Evolutionary conservation across 306 rosid species (phyloP).

Genomic region (Prunus dulcis): DNA sequence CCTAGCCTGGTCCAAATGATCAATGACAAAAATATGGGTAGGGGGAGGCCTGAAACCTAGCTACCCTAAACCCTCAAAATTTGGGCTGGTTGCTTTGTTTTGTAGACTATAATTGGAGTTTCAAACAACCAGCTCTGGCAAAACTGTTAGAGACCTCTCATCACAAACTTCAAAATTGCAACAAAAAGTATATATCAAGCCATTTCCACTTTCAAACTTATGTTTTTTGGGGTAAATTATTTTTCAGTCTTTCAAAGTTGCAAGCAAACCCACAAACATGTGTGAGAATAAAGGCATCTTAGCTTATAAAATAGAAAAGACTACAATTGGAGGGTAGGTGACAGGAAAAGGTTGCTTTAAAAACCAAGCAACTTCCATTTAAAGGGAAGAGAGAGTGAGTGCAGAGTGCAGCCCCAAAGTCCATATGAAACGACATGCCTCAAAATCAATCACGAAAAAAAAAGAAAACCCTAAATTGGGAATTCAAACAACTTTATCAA

Average conservation of each 20-base stretch:
- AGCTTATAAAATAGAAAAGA: constrained; percentile 21
- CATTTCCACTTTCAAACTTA: background rate
- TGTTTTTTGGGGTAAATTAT: background rate
- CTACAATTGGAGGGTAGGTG: constrained; percentile 32
- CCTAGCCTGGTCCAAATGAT: too few species aligned
- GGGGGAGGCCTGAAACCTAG: too few species aligned
- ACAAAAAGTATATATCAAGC: constrained; percentile 4
- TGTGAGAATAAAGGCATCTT: constrained; percentile 1
- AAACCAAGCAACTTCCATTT: constrained; percentile 11
- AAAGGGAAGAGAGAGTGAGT: constrained; percentile 13
- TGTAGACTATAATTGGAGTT: too few species aligned
- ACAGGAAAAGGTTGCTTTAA: constrained; percentile 16
- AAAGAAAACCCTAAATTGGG: constrained; percentile 26
- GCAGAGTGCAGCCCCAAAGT: constrained; percentile 31
- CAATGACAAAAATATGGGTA: too few species aligned
- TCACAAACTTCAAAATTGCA: constrained; percentile 22
- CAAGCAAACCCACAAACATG: constrained; percentile 22
- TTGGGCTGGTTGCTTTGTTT: too few species aligned
- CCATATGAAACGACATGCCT: constrained; percentile 1
- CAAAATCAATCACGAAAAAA: constrained; percentile 23
- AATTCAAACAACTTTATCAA: constrained; percentile 9
- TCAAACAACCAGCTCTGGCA: background rate
- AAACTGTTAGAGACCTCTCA: background rate
- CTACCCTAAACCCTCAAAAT: too few species aligned
- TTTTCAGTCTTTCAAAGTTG: constrained; percentile 15